phyloP scores from a whole-genome alignment of 169 alveolate genomes.

The Plasmodium falciparum region DNA sequence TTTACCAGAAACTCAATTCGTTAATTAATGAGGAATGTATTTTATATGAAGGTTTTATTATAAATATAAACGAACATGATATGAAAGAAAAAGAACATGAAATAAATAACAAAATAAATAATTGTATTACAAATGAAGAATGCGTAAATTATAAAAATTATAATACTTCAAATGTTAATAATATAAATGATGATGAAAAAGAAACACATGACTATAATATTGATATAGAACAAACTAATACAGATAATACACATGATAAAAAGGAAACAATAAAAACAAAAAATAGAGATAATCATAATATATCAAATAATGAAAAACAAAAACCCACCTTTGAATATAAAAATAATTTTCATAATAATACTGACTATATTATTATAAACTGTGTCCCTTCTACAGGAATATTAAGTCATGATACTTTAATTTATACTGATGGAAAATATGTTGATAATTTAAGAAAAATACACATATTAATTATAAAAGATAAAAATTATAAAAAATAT shows the following conservation, averaged over 20 bases:
- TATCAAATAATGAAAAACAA: not conserved
- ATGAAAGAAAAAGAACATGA: not conserved
- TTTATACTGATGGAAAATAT: constrained; percentile 72
- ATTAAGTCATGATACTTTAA: constrained; percentile 46
- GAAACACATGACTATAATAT: not conserved
- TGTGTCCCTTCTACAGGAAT: constrained; percentile 56
- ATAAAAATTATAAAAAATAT: constrained; percentile 56
- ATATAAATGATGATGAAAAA: not conserved
- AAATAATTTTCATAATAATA: not conserved
- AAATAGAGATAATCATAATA: not conserved
- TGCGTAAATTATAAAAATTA: not conserved
- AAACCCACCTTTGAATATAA: not conserved
- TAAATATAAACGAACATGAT: not conserved
- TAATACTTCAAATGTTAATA: too few relatives aligned
- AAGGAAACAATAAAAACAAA: not conserved
- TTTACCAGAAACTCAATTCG: constrained; percentile 24
- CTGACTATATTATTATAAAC: constrained; percentile 31
- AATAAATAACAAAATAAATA: not conserved
- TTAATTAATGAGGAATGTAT: constrained; percentile 28
- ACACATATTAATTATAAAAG: constrained; percentile 52
- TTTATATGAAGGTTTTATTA: constrained; percentile 60
- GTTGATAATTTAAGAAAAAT: constrained; percentile 56
- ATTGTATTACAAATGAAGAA: not conserved
- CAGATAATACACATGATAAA: not conserved
- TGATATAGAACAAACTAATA: not conserved